phyloP scores from a whole-genome alignment of 352 stramenopile species.

The Albugo laibachii region DNA sequence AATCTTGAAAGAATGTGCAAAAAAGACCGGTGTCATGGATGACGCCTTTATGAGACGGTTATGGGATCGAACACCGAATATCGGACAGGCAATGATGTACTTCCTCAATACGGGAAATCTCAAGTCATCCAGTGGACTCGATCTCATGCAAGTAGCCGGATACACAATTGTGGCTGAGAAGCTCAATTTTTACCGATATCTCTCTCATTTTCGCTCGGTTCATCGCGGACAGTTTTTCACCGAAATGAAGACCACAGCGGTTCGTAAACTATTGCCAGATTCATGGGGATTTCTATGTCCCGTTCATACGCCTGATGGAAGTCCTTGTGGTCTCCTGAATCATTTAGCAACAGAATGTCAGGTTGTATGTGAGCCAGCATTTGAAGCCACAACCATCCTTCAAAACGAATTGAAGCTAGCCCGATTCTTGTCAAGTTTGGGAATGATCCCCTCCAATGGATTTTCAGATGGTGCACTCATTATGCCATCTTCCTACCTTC shows the following conservation, averaged over 20 bases:
- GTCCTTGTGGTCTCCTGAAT: constrained; percentile 96
- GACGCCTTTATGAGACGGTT: constrained; percentile 86
- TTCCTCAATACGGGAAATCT: constrained; percentile 99
- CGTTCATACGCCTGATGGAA: constrained; percentile 98
- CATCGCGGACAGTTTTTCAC: constrained; percentile 99
- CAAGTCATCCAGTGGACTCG: constrained; percentile 89
- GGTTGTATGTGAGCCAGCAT: constrained; percentile 60
- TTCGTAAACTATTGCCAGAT: constrained; percentile 96
- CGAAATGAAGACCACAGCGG: constrained; percentile 98
- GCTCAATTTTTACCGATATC: constrained; percentile 98
- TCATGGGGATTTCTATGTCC: constrained; percentile 99
- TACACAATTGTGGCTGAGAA: constrained; percentile 99
- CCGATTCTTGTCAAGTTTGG: constrained; percentile 49
- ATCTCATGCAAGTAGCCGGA: constrained; percentile 93
- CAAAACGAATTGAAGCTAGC: constrained; percentile 55
- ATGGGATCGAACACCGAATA: constrained; percentile 76
- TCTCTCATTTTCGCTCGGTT: constrained; percentile 97
- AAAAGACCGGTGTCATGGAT: constrained; percentile 34
- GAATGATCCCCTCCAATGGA: constrained; percentile 64
- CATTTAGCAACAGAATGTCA: constrained; percentile 90
- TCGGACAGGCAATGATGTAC: constrained; percentile 92
- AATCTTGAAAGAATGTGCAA: constrained; percentile 50
- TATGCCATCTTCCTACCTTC: constrained; percentile 82
- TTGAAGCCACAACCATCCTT: constrained; percentile 48
- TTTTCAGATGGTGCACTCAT: constrained; percentile 70